Evolutionary conservation across 345 rosid genomes (phyloP).

Genomic region (Lepidium aucheri): DNA sequence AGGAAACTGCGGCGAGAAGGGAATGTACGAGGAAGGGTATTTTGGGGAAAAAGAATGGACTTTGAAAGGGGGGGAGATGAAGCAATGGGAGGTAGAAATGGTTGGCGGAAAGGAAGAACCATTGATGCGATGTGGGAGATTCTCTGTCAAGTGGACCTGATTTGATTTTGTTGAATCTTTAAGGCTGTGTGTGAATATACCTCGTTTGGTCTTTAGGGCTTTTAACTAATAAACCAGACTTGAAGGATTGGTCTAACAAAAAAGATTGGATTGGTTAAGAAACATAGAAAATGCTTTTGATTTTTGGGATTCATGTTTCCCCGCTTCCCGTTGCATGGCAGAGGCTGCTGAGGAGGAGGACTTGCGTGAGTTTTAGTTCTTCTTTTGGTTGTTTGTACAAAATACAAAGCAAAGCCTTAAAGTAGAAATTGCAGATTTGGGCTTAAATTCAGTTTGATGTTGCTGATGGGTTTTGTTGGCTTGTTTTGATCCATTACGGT

Average conservation of each 20-base stretch:
- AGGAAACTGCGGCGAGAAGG: conserved; percentile 5
- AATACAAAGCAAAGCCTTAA: too few relatives aligned
- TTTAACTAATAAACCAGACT: not conserved
- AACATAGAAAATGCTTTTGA: not conserved
- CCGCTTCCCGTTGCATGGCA: too few relatives aligned
- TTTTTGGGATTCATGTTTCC: too few relatives aligned
- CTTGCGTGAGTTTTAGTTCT: too few relatives aligned
- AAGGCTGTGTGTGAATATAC: not conserved
- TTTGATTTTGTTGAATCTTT: conserved; percentile 1
- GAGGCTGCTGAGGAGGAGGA: too few relatives aligned
- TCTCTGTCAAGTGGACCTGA: conserved; percentile 21
- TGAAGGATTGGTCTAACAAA: not conserved
- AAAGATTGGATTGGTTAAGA: not conserved
- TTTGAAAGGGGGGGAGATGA: conserved; percentile 5
- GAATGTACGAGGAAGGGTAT: not conserved
- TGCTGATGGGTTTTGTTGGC: too few relatives aligned
- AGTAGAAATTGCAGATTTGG: too few relatives aligned
- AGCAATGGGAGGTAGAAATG: not conserved
- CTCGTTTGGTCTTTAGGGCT: not conserved
- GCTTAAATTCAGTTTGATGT: too few relatives aligned
- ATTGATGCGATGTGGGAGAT: conserved; percentile 17
- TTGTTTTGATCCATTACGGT: too few relatives aligned
- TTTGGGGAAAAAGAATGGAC: not conserved
- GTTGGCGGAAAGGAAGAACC: conserved; percentile 22
- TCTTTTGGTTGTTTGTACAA: too few relatives aligned